Conservation (phyloP, 805 yeast species). For the Candida nanaspora region DNA sequence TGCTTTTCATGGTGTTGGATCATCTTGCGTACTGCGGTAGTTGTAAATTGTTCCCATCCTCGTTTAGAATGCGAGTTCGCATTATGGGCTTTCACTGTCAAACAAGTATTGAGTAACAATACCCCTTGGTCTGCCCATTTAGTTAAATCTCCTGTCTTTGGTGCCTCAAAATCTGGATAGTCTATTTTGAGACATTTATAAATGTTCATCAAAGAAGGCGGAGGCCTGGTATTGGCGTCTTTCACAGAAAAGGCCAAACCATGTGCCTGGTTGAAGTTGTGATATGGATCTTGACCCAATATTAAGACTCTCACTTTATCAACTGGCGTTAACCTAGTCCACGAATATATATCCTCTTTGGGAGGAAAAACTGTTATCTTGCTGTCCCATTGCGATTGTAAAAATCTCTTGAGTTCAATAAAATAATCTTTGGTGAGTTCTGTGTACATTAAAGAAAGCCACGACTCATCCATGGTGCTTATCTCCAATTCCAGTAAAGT, state of each 20-base stretch:
- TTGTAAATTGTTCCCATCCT: constrained; percentile 94
- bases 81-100: constrained; percentile 88
- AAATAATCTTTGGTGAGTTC: constrained; percentile 87
- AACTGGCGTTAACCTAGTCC: constrained; percentile 84
- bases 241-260: constrained; percentile 91
- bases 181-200: constrained; percentile 65
- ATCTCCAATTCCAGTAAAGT: constrained; percentile 61
- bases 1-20: constrained; percentile 37
- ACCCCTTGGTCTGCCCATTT: constrained; percentile 89
- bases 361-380: constrained; percentile 72
- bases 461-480: constrained; percentile 59
- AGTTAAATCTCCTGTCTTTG: constrained; percentile 60
- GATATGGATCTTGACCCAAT: constrained; percentile 96
- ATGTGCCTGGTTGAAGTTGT: constrained; percentile 88
- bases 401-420: constrained; percentile 58
- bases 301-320: constrained; percentile 67
- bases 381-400: constrained; percentile 35
- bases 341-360: constrained; percentile 68
- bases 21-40: constrained; percentile 50
- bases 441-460: constrained; percentile 63
- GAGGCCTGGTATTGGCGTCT: constrained; percentile 73
- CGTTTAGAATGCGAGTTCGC: constrained; percentile 86
- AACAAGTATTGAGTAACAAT: constrained; percentile 73
- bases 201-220: constrained; percentile 83
- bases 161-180: constrained; percentile 63